Conservation (phyloP, 192 early-diverging fungal species). For the Rhizophagus sp. region DNA sequence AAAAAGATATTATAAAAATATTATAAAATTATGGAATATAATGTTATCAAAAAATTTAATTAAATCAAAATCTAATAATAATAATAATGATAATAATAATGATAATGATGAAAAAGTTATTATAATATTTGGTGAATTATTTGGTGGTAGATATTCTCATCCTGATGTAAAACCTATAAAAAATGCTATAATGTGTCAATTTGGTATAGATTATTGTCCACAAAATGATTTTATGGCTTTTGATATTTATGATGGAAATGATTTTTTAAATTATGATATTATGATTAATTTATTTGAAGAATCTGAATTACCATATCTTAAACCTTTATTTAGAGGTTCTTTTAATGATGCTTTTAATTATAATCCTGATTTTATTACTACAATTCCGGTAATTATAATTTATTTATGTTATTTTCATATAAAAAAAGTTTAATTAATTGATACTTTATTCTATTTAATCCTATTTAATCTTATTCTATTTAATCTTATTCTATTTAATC, state of each 20-base stretch:
- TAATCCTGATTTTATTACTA: slow-evolving; percentile 9
- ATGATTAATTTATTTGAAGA: slow-evolving; percentile 6
- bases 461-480: too few species aligned
- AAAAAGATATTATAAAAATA: background rate
- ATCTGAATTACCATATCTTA: background rate
- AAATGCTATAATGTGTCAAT: background rate
- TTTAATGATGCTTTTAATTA: slow-evolving; percentile 3
- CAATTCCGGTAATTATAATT: background rate
- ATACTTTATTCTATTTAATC: too few species aligned
- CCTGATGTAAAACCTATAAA: slow-evolving; percentile 6
- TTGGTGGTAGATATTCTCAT: slow-evolving; percentile 1
- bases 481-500: too few species aligned
- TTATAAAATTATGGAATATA: background rate
- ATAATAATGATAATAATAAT: too few species aligned
- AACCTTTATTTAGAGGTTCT: slow-evolving; percentile 7
- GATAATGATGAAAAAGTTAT: background rate
- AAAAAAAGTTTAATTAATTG: too few species aligned
- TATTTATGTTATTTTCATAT: too few species aligned
- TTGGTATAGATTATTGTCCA: slow-evolving; percentile 12
- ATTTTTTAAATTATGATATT: background rate
- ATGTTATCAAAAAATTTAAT: slow-evolving; percentile 7
- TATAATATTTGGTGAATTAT: slow-evolving; percentile 11
- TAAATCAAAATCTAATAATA: background rate
- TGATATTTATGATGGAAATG: slow-evolving; percentile 3
- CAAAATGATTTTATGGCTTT: slow-evolving; percentile 7